phyloP scores from a whole-genome alignment of 495 filamentous ascomycete genomes.

The Corynascus novoguineensis region DNA sequence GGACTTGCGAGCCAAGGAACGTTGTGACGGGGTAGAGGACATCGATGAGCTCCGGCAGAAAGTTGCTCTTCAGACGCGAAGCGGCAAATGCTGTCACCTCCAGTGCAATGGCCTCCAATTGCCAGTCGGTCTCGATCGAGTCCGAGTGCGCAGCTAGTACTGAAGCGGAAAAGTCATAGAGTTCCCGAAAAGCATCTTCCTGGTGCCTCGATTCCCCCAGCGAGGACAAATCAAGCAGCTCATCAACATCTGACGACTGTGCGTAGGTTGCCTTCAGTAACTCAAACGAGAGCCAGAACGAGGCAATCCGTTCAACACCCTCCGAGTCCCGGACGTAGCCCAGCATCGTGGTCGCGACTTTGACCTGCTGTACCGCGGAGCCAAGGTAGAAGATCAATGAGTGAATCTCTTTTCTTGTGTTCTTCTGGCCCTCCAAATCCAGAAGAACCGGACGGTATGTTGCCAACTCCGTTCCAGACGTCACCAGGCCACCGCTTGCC shows the following conservation, averaged over 20 bases:
- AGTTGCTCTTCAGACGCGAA: slow-evolving; percentile 58
- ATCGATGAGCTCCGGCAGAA: slow-evolving; percentile 82
- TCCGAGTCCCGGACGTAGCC: slow-evolving; percentile 51
- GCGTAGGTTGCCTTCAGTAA: slow-evolving; percentile 54
- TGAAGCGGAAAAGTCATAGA: slow-evolving; percentile 71
- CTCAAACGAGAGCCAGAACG: slow-evolving; percentile 77
- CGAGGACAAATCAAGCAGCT: slow-evolving; percentile 55
- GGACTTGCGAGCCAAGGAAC: slow-evolving; percentile 67
- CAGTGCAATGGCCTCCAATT: slow-evolving; percentile 62
- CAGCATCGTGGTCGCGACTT: slow-evolving; percentile 53
- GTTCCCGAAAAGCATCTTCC: slow-evolving; percentile 60
- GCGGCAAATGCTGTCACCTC: slow-evolving; percentile 71
- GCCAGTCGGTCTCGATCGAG: slow-evolving; percentile 57
- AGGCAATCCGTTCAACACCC: slow-evolving; percentile 55
- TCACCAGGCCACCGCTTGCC: slow-evolving; percentile 19
- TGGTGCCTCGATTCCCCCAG: slow-evolving; percentile 39
- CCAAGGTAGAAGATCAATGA: slow-evolving; percentile 43
- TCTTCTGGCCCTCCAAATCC: slow-evolving; percentile 57
- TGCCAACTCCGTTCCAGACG: slow-evolving; percentile 23
- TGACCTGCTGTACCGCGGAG: slow-evolving; percentile 37
- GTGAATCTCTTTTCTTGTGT: slow-evolving; percentile 51
- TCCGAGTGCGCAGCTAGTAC: slow-evolving; percentile 52
- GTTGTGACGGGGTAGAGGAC: slow-evolving; percentile 85
- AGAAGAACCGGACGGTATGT: slow-evolving; percentile 60
- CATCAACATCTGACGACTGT: slow-evolving; percentile 53